A percentile compares a stretch with the other conserved stretches of the same genome.
Conservation (phyloP, 2,329 filamentous ascomycete genomes). For the Aspergillus ruber region DNA sequence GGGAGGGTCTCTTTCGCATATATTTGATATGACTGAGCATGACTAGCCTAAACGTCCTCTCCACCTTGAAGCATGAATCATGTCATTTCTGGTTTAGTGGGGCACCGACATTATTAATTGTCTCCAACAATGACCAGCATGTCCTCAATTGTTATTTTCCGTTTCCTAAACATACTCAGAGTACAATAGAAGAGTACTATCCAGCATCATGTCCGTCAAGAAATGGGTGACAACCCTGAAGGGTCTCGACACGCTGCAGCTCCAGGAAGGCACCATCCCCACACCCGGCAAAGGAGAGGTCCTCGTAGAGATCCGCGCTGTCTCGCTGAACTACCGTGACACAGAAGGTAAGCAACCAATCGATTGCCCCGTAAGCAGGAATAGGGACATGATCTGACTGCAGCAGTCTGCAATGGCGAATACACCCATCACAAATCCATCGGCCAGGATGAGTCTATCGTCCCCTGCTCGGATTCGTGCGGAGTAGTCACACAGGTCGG, state of each 20-base stretch:
- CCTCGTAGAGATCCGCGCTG: slow-evolving; percentile 46
- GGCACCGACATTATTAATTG: not conserved
- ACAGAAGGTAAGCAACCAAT: slow-evolving; percentile 27
- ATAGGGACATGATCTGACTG: not conserved
- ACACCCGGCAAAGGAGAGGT: slow-evolving; percentile 48
- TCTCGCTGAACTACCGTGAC: slow-evolving; percentile 51
- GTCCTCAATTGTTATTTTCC: not conserved
- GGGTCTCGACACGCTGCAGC: slow-evolving; percentile 49
- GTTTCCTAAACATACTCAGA: too few species aligned
- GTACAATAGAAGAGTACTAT: too few species aligned
- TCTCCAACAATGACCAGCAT: not conserved
- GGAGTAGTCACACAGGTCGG: slow-evolving; percentile 52
- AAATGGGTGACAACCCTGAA: slow-evolving; percentile 53
- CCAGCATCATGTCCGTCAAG: slow-evolving; percentile 15
- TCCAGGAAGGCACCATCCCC: slow-evolving; percentile 42
- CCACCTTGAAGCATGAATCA: not conserved
- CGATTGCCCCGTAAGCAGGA: too few species aligned
- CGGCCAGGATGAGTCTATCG: slow-evolving; percentile 38
- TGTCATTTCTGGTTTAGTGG: not conserved
- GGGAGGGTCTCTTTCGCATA: too few species aligned
- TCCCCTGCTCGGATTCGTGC: slow-evolving; percentile 66
- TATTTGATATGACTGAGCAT: too few species aligned
- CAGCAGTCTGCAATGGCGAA: slow-evolving; percentile 55
- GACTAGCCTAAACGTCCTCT: not conserved
- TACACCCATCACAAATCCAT: slow-evolving; percentile 61